Evolutionary conservation across 78 protist genomes (phyloP).

Genomic region (Dictyostelium citrinum): DNA sequence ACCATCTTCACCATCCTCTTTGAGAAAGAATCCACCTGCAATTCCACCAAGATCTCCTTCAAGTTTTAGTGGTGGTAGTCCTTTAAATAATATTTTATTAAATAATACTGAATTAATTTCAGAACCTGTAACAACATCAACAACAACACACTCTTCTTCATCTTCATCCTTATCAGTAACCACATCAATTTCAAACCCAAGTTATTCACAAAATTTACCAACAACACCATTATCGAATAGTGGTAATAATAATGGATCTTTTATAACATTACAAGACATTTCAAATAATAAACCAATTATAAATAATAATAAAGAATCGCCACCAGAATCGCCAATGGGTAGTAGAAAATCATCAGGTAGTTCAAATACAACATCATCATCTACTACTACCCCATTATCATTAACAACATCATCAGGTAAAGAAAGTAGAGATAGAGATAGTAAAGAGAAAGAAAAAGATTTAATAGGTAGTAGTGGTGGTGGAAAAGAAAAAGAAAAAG

Average conservation of each 20-base stretch:
- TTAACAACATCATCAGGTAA: not conserved
- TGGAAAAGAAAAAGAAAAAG: not conserved
- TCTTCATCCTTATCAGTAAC: not conserved
- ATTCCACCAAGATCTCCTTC: constrained; percentile 65
- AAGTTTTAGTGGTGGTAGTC: constrained; percentile 2
- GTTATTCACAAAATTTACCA: not conserved
- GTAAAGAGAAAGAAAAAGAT: not conserved
- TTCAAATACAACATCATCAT: not conserved
- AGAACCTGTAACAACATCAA: not conserved
- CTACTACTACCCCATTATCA: not conserved
- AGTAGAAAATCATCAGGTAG: constrained; percentile 10
- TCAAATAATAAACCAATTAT: not conserved
- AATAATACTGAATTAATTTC: constrained; percentile 3
- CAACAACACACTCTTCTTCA: not conserved
- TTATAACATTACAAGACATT: not conserved
- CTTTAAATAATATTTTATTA: constrained; percentile 4
- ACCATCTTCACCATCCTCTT: constrained; percentile 18
- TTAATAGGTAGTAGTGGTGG: not conserved
- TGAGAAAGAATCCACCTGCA: not conserved
- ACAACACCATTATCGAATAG: not conserved
- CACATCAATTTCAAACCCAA: not conserved
- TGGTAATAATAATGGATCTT: not conserved
- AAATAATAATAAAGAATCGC: not conserved
- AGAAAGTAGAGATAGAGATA: constrained; percentile 4
- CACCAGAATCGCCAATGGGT: constrained; percentile 33